phyloP scores from a whole-genome alignment of 495 filamentous ascomycete species.

The Trichodelitschia bisporula region DNA sequence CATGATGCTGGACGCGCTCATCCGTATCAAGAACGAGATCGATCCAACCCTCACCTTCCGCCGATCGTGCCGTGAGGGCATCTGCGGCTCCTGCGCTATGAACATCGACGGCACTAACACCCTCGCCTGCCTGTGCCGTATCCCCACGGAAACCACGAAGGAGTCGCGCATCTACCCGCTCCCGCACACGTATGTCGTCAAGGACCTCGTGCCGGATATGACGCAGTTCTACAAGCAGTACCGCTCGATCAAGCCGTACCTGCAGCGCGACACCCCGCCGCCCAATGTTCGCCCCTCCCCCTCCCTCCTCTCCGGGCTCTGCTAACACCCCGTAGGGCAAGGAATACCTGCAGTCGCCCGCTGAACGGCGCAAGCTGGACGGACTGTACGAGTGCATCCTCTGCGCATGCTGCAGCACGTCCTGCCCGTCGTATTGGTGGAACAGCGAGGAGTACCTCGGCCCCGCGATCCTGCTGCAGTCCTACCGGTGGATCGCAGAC shows the following conservation, averaged over 20 bases:
- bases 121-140: constrained; percentile 90
- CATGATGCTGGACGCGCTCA: constrained; percentile 91
- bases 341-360: constrained; percentile 72
- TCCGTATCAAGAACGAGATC: constrained; percentile 96
- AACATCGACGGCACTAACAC: constrained; percentile 98
- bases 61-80: constrained; percentile 86
- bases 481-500: constrained; percentile 89
- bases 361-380: constrained; percentile 86
- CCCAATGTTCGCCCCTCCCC: constrained; percentile 35
- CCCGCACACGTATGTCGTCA: constrained; percentile 97
- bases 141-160: constrained; percentile 53
- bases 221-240: constrained; percentile 99
- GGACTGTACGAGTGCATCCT: constrained; percentile 98
- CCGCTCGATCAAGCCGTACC: constrained; percentile 97
- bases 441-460: constrained; percentile 96
- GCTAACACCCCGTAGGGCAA: constrained; percentile 31
- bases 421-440: constrained; percentile 99
- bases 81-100: constrained; percentile 97
- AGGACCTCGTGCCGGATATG: constrained; percentile 90
- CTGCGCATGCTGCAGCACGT: constrained; percentile 96
- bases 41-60: constrained; percentile 94
- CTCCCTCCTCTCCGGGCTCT: neutral
- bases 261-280: constrained; percentile 60
- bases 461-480: constrained; percentile 84
- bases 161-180: constrained; percentile 94